Base-by-base conservation (phyloP, 2,329 filamentous ascomycete species). In the Ophiostoma sp. region DNA sequence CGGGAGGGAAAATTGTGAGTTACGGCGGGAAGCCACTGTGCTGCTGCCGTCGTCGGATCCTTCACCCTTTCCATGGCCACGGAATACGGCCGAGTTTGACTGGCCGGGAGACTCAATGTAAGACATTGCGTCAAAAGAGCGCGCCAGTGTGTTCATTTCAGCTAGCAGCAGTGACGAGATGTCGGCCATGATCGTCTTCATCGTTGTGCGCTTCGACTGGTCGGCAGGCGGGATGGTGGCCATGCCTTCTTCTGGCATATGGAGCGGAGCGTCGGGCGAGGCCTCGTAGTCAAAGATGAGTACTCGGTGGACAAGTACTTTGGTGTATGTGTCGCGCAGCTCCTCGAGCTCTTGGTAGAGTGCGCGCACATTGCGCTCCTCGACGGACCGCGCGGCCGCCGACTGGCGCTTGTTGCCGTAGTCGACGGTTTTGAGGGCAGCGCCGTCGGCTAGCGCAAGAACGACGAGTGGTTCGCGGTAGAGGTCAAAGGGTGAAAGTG, bases 401-500 rank as follows among this genome's bases (percentile, higher is more conserved):
- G 85, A 64, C 66, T 82, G 80, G 58, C 84, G 79, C 73, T 83
- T 85, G 77, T 80, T 84, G 70, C 68, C 66, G 71, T 86, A 85
- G 60, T 80, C 78, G 4, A 79, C 76, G 70, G 82, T 82, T 69
- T 82, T 79, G 40, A 91, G 82, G 77, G 96, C 92, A 55, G 81
- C 79, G 64, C 91, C 92, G 78, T 98, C 94, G 16, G 92, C 91
- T 69, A 98, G 83, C 3, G 92, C 94, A 71, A 99, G 85, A 40
- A 98, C 83, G 66, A 90, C 86, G 67, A 97, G 82, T 8, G 92
- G 90, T 76, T 96, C 92, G 73, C 93, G 86, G 77, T 92, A 96
- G 60, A 94, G 82, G 77, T 99, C 95, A 81, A 97, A 97, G 0
- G 95, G 93, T 49, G 90, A 90, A 55, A 96, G 80, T 27, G 91